Evolutionary conservation across 2,329 filamentous ascomycete species (phyloP).

Genomic region (Fusarium annulatum): DNA sequence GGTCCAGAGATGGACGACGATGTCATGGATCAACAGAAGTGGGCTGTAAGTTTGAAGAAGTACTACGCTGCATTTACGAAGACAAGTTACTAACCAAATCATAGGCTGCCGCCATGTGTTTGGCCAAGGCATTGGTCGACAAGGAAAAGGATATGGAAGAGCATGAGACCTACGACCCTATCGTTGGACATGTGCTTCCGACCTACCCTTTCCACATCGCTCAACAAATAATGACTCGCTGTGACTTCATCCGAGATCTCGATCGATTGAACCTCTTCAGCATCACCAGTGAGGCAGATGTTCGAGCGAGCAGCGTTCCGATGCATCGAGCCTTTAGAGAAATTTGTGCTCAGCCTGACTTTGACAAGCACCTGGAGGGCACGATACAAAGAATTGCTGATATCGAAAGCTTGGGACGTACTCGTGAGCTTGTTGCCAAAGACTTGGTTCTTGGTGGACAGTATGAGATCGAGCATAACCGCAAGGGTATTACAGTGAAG

Average conservation of each 20-base stretch:
- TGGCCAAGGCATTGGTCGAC: constrained; percentile 91
- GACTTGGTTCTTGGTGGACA: constrained; percentile 87
- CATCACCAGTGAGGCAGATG: constrained; percentile 87
- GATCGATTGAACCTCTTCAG: constrained; percentile 96
- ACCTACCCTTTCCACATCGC: constrained; percentile 84
- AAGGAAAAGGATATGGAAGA: constrained; percentile 72
- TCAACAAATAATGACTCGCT: constrained; percentile 92
- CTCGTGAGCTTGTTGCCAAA: constrained; percentile 95
- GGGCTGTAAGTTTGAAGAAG: constrained; percentile 71
- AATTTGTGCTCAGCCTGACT: constrained; percentile 81
- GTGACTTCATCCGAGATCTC: constrained; percentile 92
- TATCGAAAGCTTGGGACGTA: constrained; percentile 92
- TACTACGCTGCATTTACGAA: not conserved
- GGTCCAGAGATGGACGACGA: constrained; percentile 89
- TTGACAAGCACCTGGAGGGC: constrained; percentile 82
- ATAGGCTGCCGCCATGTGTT: constrained; percentile 89
- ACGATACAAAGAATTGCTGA: constrained; percentile 88
- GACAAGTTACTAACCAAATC: constrained; percentile 11
- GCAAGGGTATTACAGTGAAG: constrained; percentile 55
- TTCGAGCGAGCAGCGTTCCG: constrained; percentile 92
- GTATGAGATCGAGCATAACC: constrained; percentile 70
- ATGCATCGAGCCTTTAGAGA: constrained; percentile 94
- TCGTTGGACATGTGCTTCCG: constrained; percentile 79
- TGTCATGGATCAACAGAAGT: constrained; percentile 98
- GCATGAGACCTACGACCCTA: constrained; percentile 70